Conservation (phyloP, 2,329 filamentous ascomycete genomes). For the Scedosporium boydii region DNA sequence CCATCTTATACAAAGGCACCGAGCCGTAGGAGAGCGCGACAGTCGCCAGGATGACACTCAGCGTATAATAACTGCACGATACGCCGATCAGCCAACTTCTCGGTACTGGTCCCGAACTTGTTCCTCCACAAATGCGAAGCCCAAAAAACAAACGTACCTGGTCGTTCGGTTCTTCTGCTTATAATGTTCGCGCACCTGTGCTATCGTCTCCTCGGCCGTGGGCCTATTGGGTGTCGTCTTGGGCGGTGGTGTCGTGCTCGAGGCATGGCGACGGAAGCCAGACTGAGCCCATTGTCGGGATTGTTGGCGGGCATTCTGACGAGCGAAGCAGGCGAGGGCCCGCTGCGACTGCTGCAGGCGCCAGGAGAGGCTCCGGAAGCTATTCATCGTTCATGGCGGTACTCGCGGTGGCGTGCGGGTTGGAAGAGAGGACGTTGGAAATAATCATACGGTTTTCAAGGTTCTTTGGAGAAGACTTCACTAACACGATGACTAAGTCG, state of each 20-base stretch:
- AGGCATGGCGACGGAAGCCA: conserved; percentile 4
- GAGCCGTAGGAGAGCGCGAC: conserved; percentile 75
- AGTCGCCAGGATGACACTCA: conserved; percentile 70
- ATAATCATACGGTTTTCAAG: not conserved
- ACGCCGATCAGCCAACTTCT: not conserved
- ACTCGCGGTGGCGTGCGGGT: not conserved
- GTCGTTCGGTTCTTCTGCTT: conserved; percentile 57
- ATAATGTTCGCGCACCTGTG: conserved; percentile 54
- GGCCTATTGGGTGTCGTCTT: conserved; percentile 16
- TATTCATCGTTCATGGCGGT: conserved; percentile 9
- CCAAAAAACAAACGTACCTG: conserved; percentile 19
- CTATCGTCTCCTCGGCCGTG: conserved; percentile 37
- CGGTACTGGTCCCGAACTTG: not conserved
- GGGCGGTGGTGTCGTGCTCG: not conserved
- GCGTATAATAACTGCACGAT: conserved; percentile 53
- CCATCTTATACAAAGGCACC: conserved; percentile 83
- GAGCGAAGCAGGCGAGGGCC: conserved; percentile 7
- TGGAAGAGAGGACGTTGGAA: not conserved
- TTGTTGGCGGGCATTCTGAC: conserved; percentile 7
- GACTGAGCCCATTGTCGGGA: conserved; percentile 8
- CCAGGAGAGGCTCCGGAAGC: conserved; percentile 7
- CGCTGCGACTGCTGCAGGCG: conserved; percentile 5
- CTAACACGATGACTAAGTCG: not conserved
- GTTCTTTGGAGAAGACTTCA: not conserved
- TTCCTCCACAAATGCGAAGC: conserved; percentile 5